Evolutionary conservation across 139 green algal genomes (phyloP).

Genomic region (Chlorella sp.): DNA sequence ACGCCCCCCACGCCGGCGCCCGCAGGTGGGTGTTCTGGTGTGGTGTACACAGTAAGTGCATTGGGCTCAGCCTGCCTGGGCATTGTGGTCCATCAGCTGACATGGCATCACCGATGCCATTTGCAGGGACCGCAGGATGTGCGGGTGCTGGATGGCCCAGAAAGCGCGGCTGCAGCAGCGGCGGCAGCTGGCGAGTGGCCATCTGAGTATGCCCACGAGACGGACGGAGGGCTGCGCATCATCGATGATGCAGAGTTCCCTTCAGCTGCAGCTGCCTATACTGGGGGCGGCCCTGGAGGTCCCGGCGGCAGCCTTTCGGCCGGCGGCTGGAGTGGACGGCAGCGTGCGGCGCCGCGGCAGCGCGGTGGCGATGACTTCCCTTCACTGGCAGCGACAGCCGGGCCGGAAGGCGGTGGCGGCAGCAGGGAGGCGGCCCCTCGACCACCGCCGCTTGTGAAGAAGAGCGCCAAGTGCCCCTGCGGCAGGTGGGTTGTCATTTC

Average conservation of each 20-base stretch:
- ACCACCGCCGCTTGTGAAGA: slow-evolving; percentile 47
- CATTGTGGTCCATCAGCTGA: too few relatives aligned
- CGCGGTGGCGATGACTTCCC: slow-evolving; percentile 37
- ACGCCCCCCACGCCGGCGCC: neutral
- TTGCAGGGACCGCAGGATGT: slow-evolving; percentile 6
- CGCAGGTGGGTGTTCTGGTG: neutral
- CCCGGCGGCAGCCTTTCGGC: neutral
- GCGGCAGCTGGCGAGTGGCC: neutral
- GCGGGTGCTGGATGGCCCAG: neutral
- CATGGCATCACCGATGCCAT: too few relatives aligned
- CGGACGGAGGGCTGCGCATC: slow-evolving; percentile 58
- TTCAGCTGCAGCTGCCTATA: neutral
- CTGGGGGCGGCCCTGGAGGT: neutral
- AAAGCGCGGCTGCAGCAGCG: neutral
- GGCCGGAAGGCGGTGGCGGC: neutral
- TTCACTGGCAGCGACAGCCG: slow-evolving; percentile 20
- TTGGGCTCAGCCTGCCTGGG: too few relatives aligned
- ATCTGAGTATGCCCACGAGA: slow-evolving; percentile 39
- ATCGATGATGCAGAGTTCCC: slow-evolving; percentile 71
- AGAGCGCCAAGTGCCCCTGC: slow-evolving; percentile 63
- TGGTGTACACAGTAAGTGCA: too few relatives aligned
- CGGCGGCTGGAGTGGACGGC: neutral
- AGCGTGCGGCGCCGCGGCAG: neutral
- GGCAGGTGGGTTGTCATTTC: slow-evolving; percentile 45
- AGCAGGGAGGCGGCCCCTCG: neutral